phyloP scores from a whole-genome alignment of 495 filamentous ascomycete species.

The Cladorrhinum samala region DNA sequence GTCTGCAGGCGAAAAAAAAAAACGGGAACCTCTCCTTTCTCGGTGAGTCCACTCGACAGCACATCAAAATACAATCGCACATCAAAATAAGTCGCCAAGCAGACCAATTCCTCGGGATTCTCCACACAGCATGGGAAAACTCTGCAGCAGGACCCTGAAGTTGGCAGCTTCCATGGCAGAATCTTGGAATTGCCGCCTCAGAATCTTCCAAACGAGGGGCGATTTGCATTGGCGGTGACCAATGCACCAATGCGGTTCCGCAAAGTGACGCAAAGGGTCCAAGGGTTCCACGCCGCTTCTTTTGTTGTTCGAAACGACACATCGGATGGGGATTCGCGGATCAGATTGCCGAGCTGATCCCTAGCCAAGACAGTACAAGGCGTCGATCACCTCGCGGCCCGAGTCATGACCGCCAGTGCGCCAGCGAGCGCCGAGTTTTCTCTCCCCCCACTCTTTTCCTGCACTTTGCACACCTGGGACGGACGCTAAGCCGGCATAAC shows the following conservation, averaged over 20 bases:
- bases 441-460: too few species aligned
- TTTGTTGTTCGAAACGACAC: background rate
- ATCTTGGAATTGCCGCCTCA: background rate
- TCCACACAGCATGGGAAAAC: constrained; percentile 1
- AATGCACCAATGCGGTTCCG: constrained; percentile 2
- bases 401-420: constrained; percentile 1
- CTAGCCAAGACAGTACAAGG: background rate
- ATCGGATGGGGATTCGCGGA: background rate
- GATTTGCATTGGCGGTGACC: background rate
- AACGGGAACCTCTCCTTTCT: background rate
- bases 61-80: too few species aligned
- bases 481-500: background rate
- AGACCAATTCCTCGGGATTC: too few species aligned
- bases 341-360: background rate
- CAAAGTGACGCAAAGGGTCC: constrained; percentile 14
- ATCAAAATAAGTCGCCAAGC: too few species aligned
- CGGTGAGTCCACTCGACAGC: too few species aligned
- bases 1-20: too few species aligned
- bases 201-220: background rate
- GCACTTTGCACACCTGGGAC: too few species aligned
- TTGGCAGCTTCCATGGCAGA: background rate
- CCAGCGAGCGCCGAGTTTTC: too few species aligned
- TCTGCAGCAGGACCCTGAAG: background rate
- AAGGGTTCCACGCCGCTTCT: constrained; percentile 6
- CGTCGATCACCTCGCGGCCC: background rate